Conservation (phyloP, 176 grass and related monocot species). For the Avena insularis region DNA sequence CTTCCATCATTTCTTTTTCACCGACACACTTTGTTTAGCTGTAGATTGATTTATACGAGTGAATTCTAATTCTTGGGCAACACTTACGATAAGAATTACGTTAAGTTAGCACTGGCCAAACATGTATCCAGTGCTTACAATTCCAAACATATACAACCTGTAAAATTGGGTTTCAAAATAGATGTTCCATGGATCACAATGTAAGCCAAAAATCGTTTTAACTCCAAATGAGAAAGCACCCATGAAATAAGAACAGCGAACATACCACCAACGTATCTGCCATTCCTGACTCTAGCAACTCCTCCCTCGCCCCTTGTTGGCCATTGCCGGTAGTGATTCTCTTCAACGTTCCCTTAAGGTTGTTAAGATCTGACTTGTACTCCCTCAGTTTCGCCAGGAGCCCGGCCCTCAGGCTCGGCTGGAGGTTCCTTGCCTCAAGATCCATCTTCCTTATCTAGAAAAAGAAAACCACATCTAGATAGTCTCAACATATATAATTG, state of each 20-base stretch:
- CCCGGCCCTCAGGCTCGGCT: constrained; percentile 78
- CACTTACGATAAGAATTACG: too few relatives aligned
- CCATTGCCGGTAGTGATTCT: constrained; percentile 54
- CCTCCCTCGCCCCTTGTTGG: constrained; percentile 71
- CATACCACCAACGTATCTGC: constrained; percentile 76
- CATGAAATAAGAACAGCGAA: constrained; percentile 14
- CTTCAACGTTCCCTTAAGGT: constrained; percentile 82
- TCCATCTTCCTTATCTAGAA: constrained; percentile 96
- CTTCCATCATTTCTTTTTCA: neutral
- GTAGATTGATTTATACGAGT: too few relatives aligned
- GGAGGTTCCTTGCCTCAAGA: constrained; percentile 93
- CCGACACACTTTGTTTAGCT: neutral
- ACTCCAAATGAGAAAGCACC: neutral
- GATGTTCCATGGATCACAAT: neutral
- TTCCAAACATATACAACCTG: neutral
- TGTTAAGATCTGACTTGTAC: constrained; percentile 97
- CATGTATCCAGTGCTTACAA: neutral
- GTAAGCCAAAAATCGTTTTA: neutral
- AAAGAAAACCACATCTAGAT: constrained; percentile 17
- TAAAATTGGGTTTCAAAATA: constrained; percentile 15
- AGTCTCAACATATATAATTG: neutral
- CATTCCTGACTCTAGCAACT: constrained; percentile 88
- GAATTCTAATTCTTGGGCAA: too few relatives aligned
- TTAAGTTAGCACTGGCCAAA: too few relatives aligned
- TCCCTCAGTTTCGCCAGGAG: constrained; percentile 87